A percentile compares a stretch with the other conserved stretches of the same genome.
Conservation (phyloP, 257 asterid species). For the Datura wrightii region DNA sequence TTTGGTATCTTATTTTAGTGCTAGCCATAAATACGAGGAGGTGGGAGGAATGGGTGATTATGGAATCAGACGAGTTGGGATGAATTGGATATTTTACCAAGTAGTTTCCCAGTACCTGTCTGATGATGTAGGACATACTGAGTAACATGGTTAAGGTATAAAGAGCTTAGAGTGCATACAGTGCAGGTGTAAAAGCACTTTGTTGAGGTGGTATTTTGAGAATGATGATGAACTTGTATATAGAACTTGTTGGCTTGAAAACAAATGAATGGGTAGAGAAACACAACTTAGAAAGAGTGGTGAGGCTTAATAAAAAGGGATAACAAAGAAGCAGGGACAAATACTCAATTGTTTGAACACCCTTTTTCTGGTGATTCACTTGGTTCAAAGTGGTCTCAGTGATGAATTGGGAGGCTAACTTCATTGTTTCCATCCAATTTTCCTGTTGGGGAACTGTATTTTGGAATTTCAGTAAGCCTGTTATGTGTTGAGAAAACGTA, state of each 20-base stretch:
- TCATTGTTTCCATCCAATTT: neutral
- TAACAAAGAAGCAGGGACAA: neutral
- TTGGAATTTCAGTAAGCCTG: neutral
- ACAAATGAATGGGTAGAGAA: neutral
- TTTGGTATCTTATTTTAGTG: neutral
- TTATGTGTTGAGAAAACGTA: slow-evolving; percentile 31
- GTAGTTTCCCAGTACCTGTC: neutral
- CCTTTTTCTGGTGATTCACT: neutral
- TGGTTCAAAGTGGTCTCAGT: slow-evolving; percentile 28
- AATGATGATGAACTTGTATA: neutral
- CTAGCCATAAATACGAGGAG: neutral
- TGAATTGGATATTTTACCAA: neutral
- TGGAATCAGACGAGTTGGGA: neutral
- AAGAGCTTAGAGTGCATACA: slow-evolving; percentile 16
- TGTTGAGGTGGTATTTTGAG: neutral
- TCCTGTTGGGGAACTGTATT: neutral
- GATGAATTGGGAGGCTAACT: slow-evolving; percentile 33
- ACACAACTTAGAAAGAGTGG: neutral
- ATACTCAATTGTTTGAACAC: neutral
- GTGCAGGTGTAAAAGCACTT: neutral
- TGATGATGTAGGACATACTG: neutral
- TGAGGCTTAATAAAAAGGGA: neutral
- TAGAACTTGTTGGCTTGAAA: neutral
- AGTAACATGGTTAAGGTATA: neutral
- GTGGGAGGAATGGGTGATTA: neutral